These are phyloP conservation scores for Neonectria punicea DNA, from an alignment of 2,329 filamentous ascomycete genomes.

Conservation along the genomic window DNA sequence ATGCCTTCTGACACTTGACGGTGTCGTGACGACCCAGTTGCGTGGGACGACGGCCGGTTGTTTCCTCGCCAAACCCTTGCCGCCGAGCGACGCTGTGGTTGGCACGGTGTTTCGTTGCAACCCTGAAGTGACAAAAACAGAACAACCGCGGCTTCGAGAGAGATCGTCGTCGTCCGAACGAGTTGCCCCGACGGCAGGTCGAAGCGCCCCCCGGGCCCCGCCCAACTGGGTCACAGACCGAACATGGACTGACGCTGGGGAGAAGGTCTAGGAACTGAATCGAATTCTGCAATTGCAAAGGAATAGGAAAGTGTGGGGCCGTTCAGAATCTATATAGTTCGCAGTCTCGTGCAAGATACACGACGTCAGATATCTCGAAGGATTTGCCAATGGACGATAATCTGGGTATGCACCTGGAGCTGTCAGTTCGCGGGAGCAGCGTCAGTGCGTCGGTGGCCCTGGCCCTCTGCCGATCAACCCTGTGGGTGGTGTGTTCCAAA, in stretches of 20 bases:
- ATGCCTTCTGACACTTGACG: neutral
- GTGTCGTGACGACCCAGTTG: neutral
- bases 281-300: neutral
- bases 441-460: neutral
- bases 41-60: neutral
- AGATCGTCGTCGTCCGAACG: neutral
- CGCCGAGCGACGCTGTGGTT: neutral
- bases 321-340: neutral
- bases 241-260: neutral
- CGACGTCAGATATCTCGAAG: neutral
- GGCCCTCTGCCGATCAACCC: neutral
- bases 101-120: neutral
- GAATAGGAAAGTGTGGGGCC: too few relatives aligned
- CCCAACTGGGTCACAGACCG: neutral
- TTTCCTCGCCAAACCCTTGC: neutral
- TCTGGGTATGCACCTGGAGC: neutral
- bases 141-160: neutral
- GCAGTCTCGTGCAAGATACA: neutral
- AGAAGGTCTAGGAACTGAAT: neutral
- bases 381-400: too few relatives aligned
- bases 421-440: neutral
- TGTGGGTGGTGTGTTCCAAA: neutral
- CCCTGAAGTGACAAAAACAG: neutral
- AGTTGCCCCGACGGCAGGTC: neutral
- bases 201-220: constrained; percentile 1